Evolutionary conservation across 176 grass and related monocot genomes (phyloP).

Genomic region (Neostapfia colusana): DNA sequence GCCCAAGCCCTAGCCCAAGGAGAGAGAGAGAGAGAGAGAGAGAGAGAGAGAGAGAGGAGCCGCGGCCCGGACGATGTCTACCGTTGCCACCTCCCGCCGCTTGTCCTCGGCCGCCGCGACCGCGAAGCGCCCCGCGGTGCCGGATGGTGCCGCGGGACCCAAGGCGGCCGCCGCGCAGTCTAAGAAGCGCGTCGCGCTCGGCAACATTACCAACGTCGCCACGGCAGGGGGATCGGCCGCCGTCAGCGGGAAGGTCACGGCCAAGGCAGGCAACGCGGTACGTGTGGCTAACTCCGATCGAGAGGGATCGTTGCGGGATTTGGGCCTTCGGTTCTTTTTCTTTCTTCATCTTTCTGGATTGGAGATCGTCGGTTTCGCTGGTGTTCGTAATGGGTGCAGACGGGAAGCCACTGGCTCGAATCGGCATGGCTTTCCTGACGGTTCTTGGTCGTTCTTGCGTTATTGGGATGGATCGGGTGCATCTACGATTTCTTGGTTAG

Average conservation of each 20-base stretch:
- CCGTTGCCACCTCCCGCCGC: constrained; percentile 39
- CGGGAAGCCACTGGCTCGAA: neutral
- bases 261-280: constrained; percentile 41
- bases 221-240: neutral
- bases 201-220: constrained; percentile 69
- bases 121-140: constrained; percentile 56
- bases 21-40: neutral
- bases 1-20: neutral
- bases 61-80: constrained; percentile 37
- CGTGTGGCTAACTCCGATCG: neutral
- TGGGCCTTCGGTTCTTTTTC: neutral
- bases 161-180: constrained; percentile 51
- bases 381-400: neutral
- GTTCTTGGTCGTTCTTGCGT: neutral
- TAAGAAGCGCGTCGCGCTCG: constrained; percentile 92
- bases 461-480: neutral
- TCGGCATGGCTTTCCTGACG: neutral
- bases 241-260: constrained; percentile 21
- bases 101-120: constrained; percentile 22
- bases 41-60: neutral
- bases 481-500: constrained; percentile 8
- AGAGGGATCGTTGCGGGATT: neutral
- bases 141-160: constrained; percentile 36
- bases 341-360: neutral
- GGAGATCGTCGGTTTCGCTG: neutral